Conservation (phyloP, 345 rosid genomes). For the Populus pruinosa region DNA sequence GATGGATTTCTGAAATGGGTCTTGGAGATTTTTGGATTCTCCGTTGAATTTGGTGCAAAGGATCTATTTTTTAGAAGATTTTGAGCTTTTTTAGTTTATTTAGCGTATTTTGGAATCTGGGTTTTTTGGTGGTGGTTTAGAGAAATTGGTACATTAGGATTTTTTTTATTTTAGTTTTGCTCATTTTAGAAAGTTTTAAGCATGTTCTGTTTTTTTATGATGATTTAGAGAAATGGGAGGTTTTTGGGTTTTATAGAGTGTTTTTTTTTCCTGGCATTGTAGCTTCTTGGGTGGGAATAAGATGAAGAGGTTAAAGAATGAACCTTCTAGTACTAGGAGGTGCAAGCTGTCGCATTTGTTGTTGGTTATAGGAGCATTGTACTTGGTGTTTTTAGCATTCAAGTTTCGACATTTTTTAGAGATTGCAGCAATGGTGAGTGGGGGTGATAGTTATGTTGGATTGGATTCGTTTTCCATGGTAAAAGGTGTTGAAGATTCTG, state of each 20-base stretch:
- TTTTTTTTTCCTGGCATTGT: conserved; percentile 13
- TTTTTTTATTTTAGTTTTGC: background rate
- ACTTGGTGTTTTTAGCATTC: conserved; percentile 69
- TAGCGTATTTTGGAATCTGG: background rate
- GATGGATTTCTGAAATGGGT: background rate
- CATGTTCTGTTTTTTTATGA: conserved; percentile 13
- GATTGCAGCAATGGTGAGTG: conserved; percentile 61
- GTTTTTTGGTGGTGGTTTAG: background rate
- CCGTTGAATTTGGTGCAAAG: background rate
- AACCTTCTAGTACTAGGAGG: conserved; percentile 55
- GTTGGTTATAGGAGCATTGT: conserved; percentile 57
- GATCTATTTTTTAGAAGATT: background rate
- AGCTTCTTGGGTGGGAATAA: conserved; percentile 12
- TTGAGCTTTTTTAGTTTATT: background rate
- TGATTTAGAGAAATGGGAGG: conserved; percentile 18
- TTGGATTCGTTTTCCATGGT: conserved; percentile 37
- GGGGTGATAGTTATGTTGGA: conserved; percentile 56
- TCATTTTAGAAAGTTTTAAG: background rate
- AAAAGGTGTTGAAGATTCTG: conserved; percentile 44
- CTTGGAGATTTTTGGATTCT: background rate
- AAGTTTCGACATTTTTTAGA: conserved; percentile 83
- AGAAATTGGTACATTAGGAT: background rate
- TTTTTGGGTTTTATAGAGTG: conserved; percentile 18
- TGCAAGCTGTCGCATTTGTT: conserved; percentile 73
- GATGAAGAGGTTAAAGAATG: conserved; percentile 81